phyloP scores from a whole-genome alignment of 441 rosid genomes.

The California macrophylla region DNA sequence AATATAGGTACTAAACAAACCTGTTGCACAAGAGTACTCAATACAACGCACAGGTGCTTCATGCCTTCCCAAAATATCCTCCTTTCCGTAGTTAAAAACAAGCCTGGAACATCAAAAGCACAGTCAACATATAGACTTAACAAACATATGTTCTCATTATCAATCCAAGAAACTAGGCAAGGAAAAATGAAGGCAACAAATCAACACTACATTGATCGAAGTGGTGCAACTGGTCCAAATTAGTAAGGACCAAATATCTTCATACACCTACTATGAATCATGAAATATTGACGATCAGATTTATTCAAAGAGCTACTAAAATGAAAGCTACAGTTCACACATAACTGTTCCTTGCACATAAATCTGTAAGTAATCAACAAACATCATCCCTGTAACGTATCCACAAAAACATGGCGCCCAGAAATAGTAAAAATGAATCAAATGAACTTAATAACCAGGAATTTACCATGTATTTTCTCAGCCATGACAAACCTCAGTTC shows the following conservation, averaged over 20 bases:
- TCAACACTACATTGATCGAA: neutral
- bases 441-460: too few species aligned
- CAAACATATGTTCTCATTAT: neutral
- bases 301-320: too few species aligned
- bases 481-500: too few species aligned
- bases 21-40: constrained; percentile 91
- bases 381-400: too few species aligned
- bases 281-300: neutral
- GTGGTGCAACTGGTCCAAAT: neutral
- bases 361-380: too few species aligned
- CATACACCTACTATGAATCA: neutral
- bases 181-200: neutral
- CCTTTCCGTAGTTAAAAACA: constrained; percentile 68
- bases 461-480: too few species aligned
- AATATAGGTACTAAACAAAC: constrained; percentile 30
- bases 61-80: constrained; percentile 81
- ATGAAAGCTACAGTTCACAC: too few species aligned
- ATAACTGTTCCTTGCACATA: too few species aligned
- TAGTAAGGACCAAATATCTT: neutral
- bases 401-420: too few species aligned
- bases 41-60: constrained; percentile 83
- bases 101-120: constrained; percentile 44
- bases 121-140: constrained; percentile 1
- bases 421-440: too few species aligned
- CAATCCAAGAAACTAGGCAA: neutral